Evolutionary conservation across 257 asterid species (phyloP), one percentile per base, ranked within the genome.

Genomic region (Nemophila menziesii): DNA sequence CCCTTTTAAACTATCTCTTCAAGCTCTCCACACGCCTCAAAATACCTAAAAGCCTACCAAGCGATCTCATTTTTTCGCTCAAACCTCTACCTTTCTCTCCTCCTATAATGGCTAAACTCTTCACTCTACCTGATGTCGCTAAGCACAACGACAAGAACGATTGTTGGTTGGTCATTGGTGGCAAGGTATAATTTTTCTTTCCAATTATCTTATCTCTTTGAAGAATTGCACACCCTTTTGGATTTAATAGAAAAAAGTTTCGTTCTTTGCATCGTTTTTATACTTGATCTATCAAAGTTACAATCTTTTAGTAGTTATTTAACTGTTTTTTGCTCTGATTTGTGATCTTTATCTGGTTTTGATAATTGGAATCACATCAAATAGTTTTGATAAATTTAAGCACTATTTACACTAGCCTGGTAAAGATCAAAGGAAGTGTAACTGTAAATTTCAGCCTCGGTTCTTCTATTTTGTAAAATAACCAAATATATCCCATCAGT

Each of bases 141-240:
- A 24, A 39, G 16, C 58, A 53, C 51, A 53, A 53, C 58, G 43
- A 29, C 47, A n/a, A 11, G 17, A 53, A 53, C 19, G 58, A 53
- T 27, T 53, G 58, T 43, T 53, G 58, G 58, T 51, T 53, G 11
- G 33, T 53, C 8, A 53, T 53, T 22, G 17, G 20, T 53, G 58
- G 37, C 51, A 53, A 53, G 58, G 58, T 53, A 27, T 26, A 16
- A 39, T 19, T 5, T 16, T 0, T 22, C 5, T 43, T 16, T 36
- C 19, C 5, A 29, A 7, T 2, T 7, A 29, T 3, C 9, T 29
- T 29, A 1, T 10, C 12, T 10, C 36, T 29, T 29, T 29, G 36
- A 7, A 29, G 9, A 29, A 7, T 29, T 29, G 36, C 36, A 29
- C 12, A 2, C 36, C 36, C 36, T 29, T 29, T 29, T 29, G 36